These are phyloP conservation scores for Alternaria viburni DNA, from an alignment of 2,329 filamentous ascomycete species.

Conservation along the genomic window DNA sequence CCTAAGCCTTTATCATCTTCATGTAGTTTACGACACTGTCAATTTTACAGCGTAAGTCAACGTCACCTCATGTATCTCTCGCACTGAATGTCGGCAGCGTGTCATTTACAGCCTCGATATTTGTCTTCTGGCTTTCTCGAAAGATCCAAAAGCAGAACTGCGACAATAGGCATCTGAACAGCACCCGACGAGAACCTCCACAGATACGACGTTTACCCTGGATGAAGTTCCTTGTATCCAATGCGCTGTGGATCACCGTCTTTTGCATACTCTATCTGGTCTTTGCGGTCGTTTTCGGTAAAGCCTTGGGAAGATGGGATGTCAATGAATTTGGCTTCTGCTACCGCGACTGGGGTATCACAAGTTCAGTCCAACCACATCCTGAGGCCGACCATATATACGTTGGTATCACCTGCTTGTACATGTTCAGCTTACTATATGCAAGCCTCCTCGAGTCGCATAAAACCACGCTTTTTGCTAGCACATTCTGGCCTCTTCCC, in stretches of 20 bases:
- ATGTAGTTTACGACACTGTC: not conserved
- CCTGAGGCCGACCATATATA: not conserved
- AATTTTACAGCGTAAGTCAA: not conserved
- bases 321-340: not conserved
- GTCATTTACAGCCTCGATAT: not conserved
- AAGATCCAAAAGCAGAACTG: not conserved
- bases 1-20: not conserved
- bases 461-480: accelerated
- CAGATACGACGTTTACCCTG: not conserved
- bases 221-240: not conserved
- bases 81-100: not conserved
- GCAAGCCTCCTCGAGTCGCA: too few species aligned
- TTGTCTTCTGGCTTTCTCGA: not conserved
- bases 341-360: not conserved
- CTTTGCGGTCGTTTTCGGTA: not conserved
- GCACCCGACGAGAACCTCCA: not conserved
- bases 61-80: too few species aligned
- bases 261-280: not conserved
- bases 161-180: accelerated
- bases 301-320: not conserved
- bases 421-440: too few species aligned
- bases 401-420: not conserved
- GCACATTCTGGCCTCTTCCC: not conserved
- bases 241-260: not conserved
- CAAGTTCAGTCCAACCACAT: not conserved